Evolutionary conservation across 1,139 yeast species (phyloP).

Genomic region (Kodamaea fungicola): DNA sequence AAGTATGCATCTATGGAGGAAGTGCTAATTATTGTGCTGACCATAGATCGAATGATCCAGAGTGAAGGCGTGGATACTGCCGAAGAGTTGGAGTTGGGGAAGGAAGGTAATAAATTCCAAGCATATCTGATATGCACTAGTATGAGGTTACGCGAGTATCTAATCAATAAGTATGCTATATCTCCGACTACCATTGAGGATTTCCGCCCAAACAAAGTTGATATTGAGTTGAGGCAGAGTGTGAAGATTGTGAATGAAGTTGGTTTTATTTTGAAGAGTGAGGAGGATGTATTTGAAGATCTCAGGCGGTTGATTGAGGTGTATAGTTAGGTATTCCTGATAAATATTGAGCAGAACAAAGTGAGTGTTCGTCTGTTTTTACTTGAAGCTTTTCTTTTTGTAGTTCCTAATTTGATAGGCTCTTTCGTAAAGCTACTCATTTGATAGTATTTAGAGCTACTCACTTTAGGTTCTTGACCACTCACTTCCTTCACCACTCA

Average conservation of each 20-base stretch:
- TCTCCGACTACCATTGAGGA: slow-evolving; percentile 19
- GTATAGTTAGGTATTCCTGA: too few species aligned
- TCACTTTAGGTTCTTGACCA: too few species aligned
- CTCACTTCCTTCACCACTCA: too few species aligned
- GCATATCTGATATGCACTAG: slow-evolving; percentile 18
- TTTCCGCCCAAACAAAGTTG: slow-evolving; percentile 23
- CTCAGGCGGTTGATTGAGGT: slow-evolving; percentile 1
- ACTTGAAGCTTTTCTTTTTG: too few species aligned
- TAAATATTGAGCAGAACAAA: too few species aligned
- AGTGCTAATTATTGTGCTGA: slow-evolving; percentile 13
- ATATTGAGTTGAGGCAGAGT: slow-evolving; percentile 23
- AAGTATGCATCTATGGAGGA: slow-evolving; percentile 43
- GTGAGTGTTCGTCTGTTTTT: too few species aligned
- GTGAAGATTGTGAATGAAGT: slow-evolving; percentile 16
- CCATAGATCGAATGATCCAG: slow-evolving; percentile 15
- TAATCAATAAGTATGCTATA: slow-evolving; percentile 21
- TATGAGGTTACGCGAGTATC: slow-evolving; percentile 17
- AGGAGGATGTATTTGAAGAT: slow-evolving; percentile 6
- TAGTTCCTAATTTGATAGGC: too few species aligned
- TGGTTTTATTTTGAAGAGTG: slow-evolving; percentile 8
- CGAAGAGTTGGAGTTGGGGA: slow-evolving; percentile 9
- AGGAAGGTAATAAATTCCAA: slow-evolving; percentile 8
- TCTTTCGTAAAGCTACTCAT: too few species aligned
- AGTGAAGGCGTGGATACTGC: slow-evolving; percentile 36
- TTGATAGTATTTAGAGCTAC: too few species aligned